Conservation (phyloP, 176 grass and related monocot genomes). For the Saccharum spontaneum region DNA sequence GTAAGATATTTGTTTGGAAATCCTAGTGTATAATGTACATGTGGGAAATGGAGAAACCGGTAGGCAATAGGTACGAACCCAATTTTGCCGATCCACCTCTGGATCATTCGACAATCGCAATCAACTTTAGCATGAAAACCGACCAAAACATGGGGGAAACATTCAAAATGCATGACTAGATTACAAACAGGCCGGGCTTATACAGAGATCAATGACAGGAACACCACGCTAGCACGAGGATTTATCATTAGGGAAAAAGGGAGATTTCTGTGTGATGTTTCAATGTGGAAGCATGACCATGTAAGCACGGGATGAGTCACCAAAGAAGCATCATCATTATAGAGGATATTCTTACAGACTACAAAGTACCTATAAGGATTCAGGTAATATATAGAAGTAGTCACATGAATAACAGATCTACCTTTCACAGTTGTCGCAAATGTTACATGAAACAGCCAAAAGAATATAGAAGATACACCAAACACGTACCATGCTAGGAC, state of each 20-base stretch:
- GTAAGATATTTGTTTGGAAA: background rate
- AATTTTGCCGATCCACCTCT: background rate
- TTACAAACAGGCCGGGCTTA: background rate
- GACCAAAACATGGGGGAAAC: background rate
- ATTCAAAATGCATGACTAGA: background rate
- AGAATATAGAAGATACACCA: slow-evolving; percentile 20
- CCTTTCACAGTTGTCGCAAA: background rate
- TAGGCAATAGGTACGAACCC: background rate
- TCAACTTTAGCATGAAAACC: background rate
- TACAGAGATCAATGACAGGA: background rate
- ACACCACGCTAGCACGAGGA: background rate
- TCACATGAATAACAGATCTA: slow-evolving; percentile 3
- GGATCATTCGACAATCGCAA: background rate
- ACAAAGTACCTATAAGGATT: slow-evolving; percentile 6
- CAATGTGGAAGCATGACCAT: background rate
- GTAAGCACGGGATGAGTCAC: background rate
- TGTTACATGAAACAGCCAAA: slow-evolving; percentile 27
- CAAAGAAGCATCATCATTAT: background rate
- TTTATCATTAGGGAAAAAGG: background rate
- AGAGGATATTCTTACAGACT: background rate
- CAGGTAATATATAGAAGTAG: background rate
- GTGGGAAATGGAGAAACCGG: background rate
- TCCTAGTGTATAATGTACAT: background rate
- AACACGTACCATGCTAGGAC: slow-evolving; percentile 12
- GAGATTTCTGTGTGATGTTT: background rate